Base-by-base conservation (phyloP, 1,284 basidiomycete species). In the Boletus albobrunnescens region DNA sequence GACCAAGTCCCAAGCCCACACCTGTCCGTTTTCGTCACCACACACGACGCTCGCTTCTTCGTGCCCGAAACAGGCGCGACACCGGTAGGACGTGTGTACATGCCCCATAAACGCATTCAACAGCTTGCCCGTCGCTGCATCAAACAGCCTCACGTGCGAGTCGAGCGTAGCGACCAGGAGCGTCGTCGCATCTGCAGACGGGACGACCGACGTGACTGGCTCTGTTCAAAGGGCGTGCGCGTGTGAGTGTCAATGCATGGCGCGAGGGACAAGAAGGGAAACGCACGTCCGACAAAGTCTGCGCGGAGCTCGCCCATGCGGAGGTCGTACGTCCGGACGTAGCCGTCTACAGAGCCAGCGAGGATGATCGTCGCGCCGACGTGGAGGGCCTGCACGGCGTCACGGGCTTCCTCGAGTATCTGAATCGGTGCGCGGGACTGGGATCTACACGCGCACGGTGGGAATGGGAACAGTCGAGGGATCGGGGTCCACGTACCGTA, bases 1-100 rank as follows among this genome's bases (percentile, higher is more conserved):
- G 23, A 96, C 77, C 45, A 97, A 71, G 61, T 95, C 92, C 94
- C 95, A 99, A 31, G 81, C 82, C 86, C 91, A 94, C 6, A 99
- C 71, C 49, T 70, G 70, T 0, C 96, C 96, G 5, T 84, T 77
- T 65, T 97, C 94, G 63, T 98, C 96, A 5, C 95, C 95, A 35
- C 81, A 84, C 3, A 97, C 63, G 4, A 98, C 83, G 14, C 70
- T 81, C 1, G 86, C 86, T 66, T 98, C 95, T 1, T 77, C 85
- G 53, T 86, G 79, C 7, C 87, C 86, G 58, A 98, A 91, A 50
- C 82, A 84, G n/a, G 87, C 83, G 17, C 85, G 84, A 59, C 84
- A 88, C 16, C 91, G 79, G 64, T 94, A 94, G 10, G 79, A 76
- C 16, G 75, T 71, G 56, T 91, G 88, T 12, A 67, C 63, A 62